phyloP scores from a whole-genome alignment of 2,329 filamentous ascomycete genomes.

The Neofusicoccum sp. region DNA sequence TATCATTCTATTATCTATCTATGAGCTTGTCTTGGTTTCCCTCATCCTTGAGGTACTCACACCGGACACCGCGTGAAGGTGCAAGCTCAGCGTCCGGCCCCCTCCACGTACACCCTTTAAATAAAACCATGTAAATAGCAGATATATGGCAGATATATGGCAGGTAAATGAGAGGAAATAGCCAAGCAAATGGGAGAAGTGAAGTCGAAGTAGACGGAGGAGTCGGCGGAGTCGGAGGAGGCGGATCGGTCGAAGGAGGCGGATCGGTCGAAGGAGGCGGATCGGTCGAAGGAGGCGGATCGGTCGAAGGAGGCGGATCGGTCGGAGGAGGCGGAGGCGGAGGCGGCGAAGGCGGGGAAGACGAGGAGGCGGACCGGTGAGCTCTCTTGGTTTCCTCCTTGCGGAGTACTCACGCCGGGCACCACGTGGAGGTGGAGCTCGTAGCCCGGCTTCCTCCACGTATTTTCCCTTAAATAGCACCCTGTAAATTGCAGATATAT shows the following conservation, averaged over 20 bases:
- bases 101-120: neutral
- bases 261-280: too few relatives aligned
- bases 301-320: too few relatives aligned
- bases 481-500: neutral
- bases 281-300: too few relatives aligned
- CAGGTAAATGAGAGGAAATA: neutral
- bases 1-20: neutral
- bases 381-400: neutral
- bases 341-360: too few relatives aligned
- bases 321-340: too few relatives aligned
- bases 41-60: slow-evolving; percentile 4
- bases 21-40: slow-evolving; percentile 9
- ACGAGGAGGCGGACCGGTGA: too few relatives aligned
- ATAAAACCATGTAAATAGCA: neutral
- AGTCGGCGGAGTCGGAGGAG: too few relatives aligned
- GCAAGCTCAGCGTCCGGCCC: slow-evolving; percentile 1
- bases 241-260: too few relatives aligned
- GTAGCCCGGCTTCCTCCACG: neutral
- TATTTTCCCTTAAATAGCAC: neutral
- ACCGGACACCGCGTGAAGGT: slow-evolving; percentile 5
- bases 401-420: neutral
- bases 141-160: neutral
- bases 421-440: neutral
- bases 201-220: too few relatives aligned
- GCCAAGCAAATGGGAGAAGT: neutral